phyloP scores from a whole-genome alignment of 2,329 filamentous ascomycete species.

The Colletotrichum caudatum region DNA sequence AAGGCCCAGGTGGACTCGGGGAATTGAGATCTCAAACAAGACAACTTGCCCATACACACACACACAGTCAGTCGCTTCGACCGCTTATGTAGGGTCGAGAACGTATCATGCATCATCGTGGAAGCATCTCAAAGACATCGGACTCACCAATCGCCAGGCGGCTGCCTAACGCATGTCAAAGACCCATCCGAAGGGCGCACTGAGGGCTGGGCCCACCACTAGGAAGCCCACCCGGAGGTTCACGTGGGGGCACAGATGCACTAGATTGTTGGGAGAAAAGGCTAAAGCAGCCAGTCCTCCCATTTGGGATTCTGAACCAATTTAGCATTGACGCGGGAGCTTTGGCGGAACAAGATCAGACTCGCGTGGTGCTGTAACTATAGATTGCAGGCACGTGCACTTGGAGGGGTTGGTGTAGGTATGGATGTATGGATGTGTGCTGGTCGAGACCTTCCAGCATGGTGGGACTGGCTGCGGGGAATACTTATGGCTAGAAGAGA shows the following conservation, averaged over 20 bases:
- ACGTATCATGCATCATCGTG: conserved; percentile 12
- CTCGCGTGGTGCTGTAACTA: not conserved
- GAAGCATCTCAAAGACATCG: conserved; percentile 12
- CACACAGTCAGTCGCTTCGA: conserved; percentile 9
- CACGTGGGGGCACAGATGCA: conserved; percentile 8
- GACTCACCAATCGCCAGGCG: not conserved
- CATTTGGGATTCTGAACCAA: conserved; percentile 1
- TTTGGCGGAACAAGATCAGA: not conserved
- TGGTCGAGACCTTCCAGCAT: too few species aligned
- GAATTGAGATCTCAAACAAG: conserved; percentile 28
- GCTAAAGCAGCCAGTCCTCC: not conserved
- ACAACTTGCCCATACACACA: conserved; percentile 13
- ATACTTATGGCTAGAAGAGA: too few species aligned
- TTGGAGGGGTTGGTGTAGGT: not conserved
- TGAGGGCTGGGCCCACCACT: conserved; percentile 8
- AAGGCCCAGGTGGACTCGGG: conserved; percentile 14
- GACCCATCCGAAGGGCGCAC: conserved; percentile 32
- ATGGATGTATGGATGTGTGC: not conserved
- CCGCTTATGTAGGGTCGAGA: conserved; percentile 1
- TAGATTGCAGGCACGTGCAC: not conserved
- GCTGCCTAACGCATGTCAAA: conserved; percentile 26
- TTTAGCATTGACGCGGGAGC: not conserved
- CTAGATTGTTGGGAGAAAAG: conserved; percentile 5
- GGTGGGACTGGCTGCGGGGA: not conserved
- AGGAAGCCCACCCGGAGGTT: conserved; percentile 13